Base-by-base conservation (phyloP, 768 basidiomycete species). In the Gloeophyllum trabeum region DNA sequence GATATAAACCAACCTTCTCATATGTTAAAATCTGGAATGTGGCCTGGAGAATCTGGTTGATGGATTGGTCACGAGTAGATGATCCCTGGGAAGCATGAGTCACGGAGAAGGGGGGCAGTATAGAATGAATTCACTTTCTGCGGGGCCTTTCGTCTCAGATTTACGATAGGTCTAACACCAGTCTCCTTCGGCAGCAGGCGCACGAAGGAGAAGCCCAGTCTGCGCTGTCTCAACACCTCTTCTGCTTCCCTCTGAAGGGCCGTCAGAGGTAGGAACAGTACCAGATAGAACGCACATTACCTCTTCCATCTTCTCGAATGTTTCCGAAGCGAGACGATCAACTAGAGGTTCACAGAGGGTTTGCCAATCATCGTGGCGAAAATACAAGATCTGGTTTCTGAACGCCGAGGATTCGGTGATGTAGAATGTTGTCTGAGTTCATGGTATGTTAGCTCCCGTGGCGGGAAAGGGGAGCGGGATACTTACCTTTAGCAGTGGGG, bases 311-410 rank as follows among this genome's bases (percentile, higher is more conserved):
- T 75, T 72, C 45, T 73, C 63, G 54, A 96, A 91, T 0, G 84
- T 85, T 4, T 70, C 73, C 5, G 66, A 54, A 5, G 77, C 75
- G 25, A 99, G 69, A n/a, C 76, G 69, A 46, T 79, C 75, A 7
- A 94, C 66, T 21, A 97, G 68, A 1, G 96, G 96, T 6, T 71
- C 63, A 44, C 91, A 93, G 4, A 97, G 68, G 2, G 60, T 63
- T n/a, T 71, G 66, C 96, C 94, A 99, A 50, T 94, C 92, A 40
- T 94, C 90, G 42, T 97, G 91, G 7, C 89, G 76, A 58, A 96
- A 98, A 55, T 93, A 99, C 1, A 97, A 63, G 1, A 93, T 71
- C 35, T 76, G 75, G 46, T 92, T 85, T 30, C 82, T 71, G 52
- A 81, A 89, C 5, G 81, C 84, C 16, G 84, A 80, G 0, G 93